Base-by-base conservation (phyloP, 495 filamentous ascomycete genomes). In the Xylaria palmicola region DNA sequence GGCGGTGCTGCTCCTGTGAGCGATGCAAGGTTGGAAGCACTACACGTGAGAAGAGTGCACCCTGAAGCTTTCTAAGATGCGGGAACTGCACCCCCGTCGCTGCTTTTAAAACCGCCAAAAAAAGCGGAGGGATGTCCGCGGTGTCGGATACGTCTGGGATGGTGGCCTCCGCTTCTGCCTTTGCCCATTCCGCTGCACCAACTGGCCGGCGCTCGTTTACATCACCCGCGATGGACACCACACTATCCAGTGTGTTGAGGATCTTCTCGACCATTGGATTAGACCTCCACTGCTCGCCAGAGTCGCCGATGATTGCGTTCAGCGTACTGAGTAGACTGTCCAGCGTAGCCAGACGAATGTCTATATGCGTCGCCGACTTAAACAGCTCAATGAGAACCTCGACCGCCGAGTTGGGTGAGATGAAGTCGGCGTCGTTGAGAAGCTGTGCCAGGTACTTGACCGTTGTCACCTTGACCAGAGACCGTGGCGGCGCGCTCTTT, bases 361-460 rank as follows among this genome's bases (percentile, higher is more conserved):
- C 72, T 47, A 55, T 57, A 45, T 75, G 73, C 6, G 68, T 63
- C 19, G 59, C 56, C 8, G 59, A 65, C 41, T 69, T 59, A 27
- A 69, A 64, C n/a, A 75, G 44, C 24, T 63, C 62, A 8, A 54
- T 26, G 7, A 75, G 64, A 13, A 74, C 57, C 15, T 67, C 70
- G 3, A 73, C 32, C 7, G 73, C 56, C 6, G 60, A 52, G 12
- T 62, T 59, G 20, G 64, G 44, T 26, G 68, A 61, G 24, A 75
- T 66, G 26, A 73, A 74, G 9, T 72, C 61, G 6, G 72, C 62
- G 43, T 67, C 57, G 26, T 69, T 62, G 29, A 75, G 66, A 17
- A 75, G 65, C 57, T 75, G 73, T 3, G 73, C 73, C 3, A 75
- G 62, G 50, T 70, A 74, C 53, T 75, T 75, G 32, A 73, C 56